A percentile compares a stretch with the other conserved stretches of the same genome.
These are phyloP conservation scores for Clavispora asparagi DNA, from an alignment of 805 yeast species.

Conservation along the genomic window DNA sequence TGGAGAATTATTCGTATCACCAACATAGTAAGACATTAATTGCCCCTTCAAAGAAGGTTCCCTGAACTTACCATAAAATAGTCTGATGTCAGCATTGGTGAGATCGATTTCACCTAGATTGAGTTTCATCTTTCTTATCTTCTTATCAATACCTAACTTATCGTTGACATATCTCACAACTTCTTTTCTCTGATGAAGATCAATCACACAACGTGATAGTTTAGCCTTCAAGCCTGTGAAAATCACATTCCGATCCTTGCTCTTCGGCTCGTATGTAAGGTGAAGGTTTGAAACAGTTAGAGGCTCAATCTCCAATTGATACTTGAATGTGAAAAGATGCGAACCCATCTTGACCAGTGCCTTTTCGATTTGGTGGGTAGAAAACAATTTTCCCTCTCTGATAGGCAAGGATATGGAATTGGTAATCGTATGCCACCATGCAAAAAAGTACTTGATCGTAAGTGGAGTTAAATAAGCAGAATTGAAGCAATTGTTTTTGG, in stretches of 20 bases:
- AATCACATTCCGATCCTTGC: constrained; percentile 20
- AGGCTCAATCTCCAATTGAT: constrained; percentile 37
- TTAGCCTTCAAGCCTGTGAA: constrained; percentile 38
- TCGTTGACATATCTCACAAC: constrained; percentile 33
- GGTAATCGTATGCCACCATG: constrained; percentile 39
- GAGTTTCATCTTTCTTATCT: constrained; percentile 50
- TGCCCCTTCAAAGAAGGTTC: constrained; percentile 41
- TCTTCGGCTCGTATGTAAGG: constrained; percentile 21
- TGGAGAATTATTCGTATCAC: constrained; percentile 2
- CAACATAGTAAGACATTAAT: constrained; percentile 12
- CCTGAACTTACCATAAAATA: constrained; percentile 58
- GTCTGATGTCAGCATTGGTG: constrained; percentile 61
- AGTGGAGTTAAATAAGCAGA: constrained; percentile 36
- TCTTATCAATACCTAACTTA: constrained; percentile 30
- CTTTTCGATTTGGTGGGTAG: constrained; percentile 10
- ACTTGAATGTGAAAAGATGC: constrained; percentile 38
- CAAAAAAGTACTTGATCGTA: constrained; percentile 32
- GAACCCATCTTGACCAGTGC: constrained; percentile 33
- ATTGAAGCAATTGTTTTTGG: constrained; percentile 27
- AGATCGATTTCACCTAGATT: constrained; percentile 68
- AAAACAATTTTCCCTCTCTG: constrained; percentile 30
- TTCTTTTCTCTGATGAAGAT: constrained; percentile 36
- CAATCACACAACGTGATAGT: constrained; percentile 29
- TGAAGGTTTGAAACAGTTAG: constrained; percentile 33
- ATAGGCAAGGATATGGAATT: constrained; percentile 31